These are phyloP conservation scores for Sporodiniella umbellata DNA, from an alignment of 371 early-diverging fungal genomes.

Conservation along the genomic window DNA sequence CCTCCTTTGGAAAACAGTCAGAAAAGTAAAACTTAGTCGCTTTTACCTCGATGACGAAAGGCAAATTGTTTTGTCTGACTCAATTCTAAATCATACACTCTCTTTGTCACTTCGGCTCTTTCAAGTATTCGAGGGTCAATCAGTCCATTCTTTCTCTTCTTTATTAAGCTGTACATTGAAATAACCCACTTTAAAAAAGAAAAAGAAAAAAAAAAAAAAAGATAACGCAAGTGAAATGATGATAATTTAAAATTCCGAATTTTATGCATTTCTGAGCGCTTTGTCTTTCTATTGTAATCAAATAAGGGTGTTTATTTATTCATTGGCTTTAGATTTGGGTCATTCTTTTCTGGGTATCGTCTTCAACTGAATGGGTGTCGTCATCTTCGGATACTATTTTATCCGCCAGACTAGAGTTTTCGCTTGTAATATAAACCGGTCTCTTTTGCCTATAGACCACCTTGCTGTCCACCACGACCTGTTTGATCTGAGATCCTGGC, in stretches of 20 bases:
- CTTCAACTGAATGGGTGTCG: constrained; percentile 7
- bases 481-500: constrained; percentile 68
- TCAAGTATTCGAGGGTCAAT: constrained; percentile 25
- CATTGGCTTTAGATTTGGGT: constrained; percentile 18
- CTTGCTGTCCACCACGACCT: constrained; percentile 69
- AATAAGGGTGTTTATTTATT: too few relatives aligned
- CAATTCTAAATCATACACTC: constrained; percentile 31
- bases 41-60: constrained; percentile 30
- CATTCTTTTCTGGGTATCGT: constrained; percentile 20
- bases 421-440: constrained; percentile 17
- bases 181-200: too few relatives aligned
- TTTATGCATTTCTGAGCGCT: too few relatives aligned
- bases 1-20: constrained; percentile 36
- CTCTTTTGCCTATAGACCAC: constrained; percentile 30
- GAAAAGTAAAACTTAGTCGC: neutral
- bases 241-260: too few relatives aligned
- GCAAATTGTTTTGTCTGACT: constrained; percentile 36
- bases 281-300: too few relatives aligned
- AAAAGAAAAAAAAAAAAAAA: constrained; percentile 4
- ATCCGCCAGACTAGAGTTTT: constrained; percentile 19
- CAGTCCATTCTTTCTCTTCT: constrained; percentile 31
- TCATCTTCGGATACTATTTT: constrained; percentile 24
- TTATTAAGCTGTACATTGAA: constrained; percentile 41
- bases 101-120: constrained; percentile 37
- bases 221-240: neutral